Evolutionary conservation across 192 early-diverging fungal genomes (phyloP).

Genomic region (Obelidium mucronatum): DNA sequence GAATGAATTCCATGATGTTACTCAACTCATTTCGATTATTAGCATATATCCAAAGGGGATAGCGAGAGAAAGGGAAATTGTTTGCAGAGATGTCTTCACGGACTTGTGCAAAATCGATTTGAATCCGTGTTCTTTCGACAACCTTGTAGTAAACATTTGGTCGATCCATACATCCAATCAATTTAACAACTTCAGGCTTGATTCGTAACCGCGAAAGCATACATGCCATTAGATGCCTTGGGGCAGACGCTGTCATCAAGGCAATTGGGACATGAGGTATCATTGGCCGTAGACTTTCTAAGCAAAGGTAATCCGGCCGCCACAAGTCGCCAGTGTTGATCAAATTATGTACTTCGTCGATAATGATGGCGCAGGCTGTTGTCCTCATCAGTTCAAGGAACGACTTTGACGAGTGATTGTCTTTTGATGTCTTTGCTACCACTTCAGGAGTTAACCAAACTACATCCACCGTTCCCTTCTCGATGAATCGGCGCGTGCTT

Average conservation of each 20-base stretch:
- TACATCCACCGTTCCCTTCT: neutral
- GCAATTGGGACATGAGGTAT: neutral
- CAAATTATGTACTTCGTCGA: neutral
- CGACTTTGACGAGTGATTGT: neutral
- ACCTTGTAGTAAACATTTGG: neutral
- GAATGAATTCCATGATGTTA: neutral
- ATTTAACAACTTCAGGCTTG: neutral
- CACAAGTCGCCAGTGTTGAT: neutral
- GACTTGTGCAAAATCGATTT: neutral
- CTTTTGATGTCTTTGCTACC: neutral
- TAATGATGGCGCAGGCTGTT: neutral
- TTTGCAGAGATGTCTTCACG: neutral
- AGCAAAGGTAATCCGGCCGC: neutral
- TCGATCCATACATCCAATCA: neutral
- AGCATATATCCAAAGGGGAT: neutral
- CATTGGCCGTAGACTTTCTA: neutral
- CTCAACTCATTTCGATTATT: neutral
- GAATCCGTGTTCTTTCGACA: neutral
- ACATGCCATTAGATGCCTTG: neutral
- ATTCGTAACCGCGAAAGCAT: neutral
- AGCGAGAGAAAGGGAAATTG: neutral
- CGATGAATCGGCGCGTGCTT: neutral
- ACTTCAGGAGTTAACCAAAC: neutral
- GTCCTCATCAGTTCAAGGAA: neutral
- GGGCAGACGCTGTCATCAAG: neutral